phyloP scores from a whole-genome alignment of 768 basidiomycete species.

The Mrakia gelida region DNA sequence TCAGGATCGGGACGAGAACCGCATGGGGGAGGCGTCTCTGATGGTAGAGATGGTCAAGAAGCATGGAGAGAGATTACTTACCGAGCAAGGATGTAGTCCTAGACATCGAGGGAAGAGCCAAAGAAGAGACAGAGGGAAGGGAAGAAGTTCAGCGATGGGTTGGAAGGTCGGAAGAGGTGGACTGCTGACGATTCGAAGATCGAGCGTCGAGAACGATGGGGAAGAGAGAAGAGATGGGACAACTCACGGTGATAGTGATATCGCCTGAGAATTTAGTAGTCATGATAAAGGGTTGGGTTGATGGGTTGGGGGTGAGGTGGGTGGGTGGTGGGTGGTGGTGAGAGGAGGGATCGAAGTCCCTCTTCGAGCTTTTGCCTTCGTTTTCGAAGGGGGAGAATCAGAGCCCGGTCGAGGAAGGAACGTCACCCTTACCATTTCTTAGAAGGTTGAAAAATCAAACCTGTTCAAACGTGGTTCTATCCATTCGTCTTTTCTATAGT shows the following conservation, averaged over 20 bases:
- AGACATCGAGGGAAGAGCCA: not conserved
- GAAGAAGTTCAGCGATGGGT: not conserved
- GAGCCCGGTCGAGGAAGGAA: too few relatives aligned
- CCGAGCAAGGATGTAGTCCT: constrained; percentile 27
- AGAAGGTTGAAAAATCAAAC: too few relatives aligned
- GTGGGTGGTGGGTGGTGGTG: constrained; percentile 2
- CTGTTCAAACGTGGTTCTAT: too few relatives aligned
- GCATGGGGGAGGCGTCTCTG: too few relatives aligned
- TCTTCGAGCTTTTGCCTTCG: too few relatives aligned
- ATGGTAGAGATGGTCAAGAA: not conserved
- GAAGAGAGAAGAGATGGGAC: not conserved
- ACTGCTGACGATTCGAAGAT: not conserved
- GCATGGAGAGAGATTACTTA: not conserved
- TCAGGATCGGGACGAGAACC: not conserved
- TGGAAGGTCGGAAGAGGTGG: not conserved
- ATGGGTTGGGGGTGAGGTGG: not conserved
- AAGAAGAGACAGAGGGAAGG: not conserved
- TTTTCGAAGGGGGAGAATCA: not conserved
- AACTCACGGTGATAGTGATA: constrained; percentile 4
- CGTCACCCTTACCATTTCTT: too few relatives aligned
- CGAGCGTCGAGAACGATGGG: not conserved
- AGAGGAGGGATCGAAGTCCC: not conserved
- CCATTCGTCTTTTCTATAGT: too few relatives aligned
- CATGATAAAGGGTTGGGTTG: not conserved
- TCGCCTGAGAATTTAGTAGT: not conserved